Evolutionary conservation across 345 rosid species (phyloP), one percentile per base, ranked within the genome.

Genomic region (Acer saccharum): DNA sequence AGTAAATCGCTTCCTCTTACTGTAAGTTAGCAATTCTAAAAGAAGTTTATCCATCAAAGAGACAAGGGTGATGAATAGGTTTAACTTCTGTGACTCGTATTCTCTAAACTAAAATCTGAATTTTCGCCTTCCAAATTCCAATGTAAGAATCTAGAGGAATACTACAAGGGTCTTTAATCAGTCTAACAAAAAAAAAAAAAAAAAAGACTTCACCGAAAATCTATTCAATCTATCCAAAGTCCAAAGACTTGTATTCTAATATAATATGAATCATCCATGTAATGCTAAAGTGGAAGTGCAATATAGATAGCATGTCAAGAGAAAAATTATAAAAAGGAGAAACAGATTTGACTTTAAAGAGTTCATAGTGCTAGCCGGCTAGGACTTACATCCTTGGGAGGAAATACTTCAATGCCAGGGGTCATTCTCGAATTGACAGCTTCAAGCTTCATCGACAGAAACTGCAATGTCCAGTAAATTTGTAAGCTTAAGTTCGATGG

Each of bases 401-500:
- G 91, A 76, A 93, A 93, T 72, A 76, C 91, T 67, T 93, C 97
- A 1, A 89, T 86, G 20, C 81, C 86, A 57, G 91, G 87, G 80
- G 39, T 89, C 88, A 89, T 80, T 88, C 92, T 88, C 46, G 93
- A 71, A 78, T 90, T 92, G 52, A 94, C 94, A 18, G 97, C 91
- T 84, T 93, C 97, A 11, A 94, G 98, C 86, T 94, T 94, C 97
- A 93, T 91, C 12, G 97, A 94, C 75, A 94, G 83, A 83, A 94
- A 94, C 98, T 94, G 89, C 84, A 84, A 77, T 20, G 57, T 64
- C 77, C 82, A 77, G 55, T 20, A 75, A 78, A 43, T 60, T 77
- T 21, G 68, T 69, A 66, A 41, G 43, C 20, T 62, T 65, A 62
- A 68, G 71, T 54, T 66, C 43, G 68, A 68, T 41, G 27, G 46